A percentile compares a stretch with the other conserved stretches of the same genome.
Conservation (phyloP, 345 rosid genomes). For the Fremontodendron californicum region DNA sequence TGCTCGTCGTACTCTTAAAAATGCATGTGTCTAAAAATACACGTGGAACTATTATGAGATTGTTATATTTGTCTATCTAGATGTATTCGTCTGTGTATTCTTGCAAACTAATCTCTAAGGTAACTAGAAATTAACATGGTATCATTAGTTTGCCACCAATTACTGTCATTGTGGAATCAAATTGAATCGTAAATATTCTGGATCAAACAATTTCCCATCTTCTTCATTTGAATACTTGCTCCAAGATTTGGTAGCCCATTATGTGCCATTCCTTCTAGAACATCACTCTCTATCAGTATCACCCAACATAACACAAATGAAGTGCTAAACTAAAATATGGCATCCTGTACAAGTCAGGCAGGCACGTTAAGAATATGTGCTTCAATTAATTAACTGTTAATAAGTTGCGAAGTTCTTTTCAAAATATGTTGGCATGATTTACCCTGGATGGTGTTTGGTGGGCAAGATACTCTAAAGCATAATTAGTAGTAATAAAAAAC, state of each 20-base stretch:
- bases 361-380: not conserved
- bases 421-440: conserved; percentile 1
- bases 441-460: not conserved
- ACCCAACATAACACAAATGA: not conserved
- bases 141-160: not conserved
- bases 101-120: not conserved
- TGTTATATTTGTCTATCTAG: not conserved
- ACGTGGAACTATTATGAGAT: not conserved
- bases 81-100: not conserved
- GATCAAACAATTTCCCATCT: too few relatives aligned
- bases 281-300: too few relatives aligned
- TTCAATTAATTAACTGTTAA: not conserved
- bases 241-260: too few relatives aligned
- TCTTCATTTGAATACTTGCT: too few relatives aligned
- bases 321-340: not conserved
- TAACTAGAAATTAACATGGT: not conserved
- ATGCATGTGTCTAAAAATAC: not conserved
- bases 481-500: not conserved
- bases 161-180: not conserved
- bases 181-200: not conserved
- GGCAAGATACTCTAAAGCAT: not conserved
- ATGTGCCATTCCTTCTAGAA: too few relatives aligned
- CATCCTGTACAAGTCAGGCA: not conserved
- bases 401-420: not conserved
- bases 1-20: not conserved